Evolutionary conservation across 2,329 filamentous ascomycete species (phyloP), one percentile per base, ranked within the genome.

Genomic region (Epichloe festucae): DNA sequence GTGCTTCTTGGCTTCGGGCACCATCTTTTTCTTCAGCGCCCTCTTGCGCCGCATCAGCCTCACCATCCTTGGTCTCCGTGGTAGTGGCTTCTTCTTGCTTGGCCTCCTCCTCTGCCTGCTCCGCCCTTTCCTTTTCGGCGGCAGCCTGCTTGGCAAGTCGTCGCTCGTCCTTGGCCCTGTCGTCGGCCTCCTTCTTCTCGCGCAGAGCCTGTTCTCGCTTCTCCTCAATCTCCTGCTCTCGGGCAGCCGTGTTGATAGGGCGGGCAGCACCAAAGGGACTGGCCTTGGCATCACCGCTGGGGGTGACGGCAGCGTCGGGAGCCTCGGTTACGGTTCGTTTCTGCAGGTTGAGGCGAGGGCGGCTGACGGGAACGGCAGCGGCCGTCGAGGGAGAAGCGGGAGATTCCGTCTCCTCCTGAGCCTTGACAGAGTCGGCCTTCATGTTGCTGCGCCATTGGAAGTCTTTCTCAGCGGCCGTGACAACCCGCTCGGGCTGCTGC

Each of bases 261-360:
- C 86, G 84, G 52, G 93, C 93, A 55, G 87, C 90, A 62, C 93
- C 93, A 65, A 98, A 98, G 41, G 89, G 89, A 68, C 85, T 97
- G 27, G 89, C 79, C 74, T 96, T 97, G 42, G 87, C 74, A 62
- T 93, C 85, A 34, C 71, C 65, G 17, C 72, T 60, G n/a, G 69
- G 62, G 23, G 82, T 65, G 3, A 77, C 71, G 36, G 71, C 57
- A 10, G 70, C 62, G 55, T 79, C 78, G 4, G 73, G 64, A 3
- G 73, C 76, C 61, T 95, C 90, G 0, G 90, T 84, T 12, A 96
- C 87, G 4, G 90, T 96, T 59, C 93, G 82, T 78, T 97, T 97
- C 57, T 83, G 73, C 27, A 98, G 79, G 67, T 97, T 93, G 62
- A 98, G 72, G 64, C 79, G 89, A 35, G 93, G 93, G 53, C 93